phyloP scores from a whole-genome alignment of 2,329 filamentous ascomycete species.

The Ceratocystis variospora region DNA sequence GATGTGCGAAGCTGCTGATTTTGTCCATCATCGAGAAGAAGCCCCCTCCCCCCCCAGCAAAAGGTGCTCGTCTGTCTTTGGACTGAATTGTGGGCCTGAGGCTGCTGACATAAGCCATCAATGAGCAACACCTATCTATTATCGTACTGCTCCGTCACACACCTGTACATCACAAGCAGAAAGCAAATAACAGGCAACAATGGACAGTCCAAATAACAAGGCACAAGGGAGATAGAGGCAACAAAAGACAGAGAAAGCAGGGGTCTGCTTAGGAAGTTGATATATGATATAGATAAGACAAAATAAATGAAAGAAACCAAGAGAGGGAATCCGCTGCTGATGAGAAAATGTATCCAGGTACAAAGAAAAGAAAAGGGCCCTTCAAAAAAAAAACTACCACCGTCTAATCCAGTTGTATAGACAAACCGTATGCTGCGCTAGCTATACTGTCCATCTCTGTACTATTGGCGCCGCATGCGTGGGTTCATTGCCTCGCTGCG shows the following conservation, averaged over 20 bases:
- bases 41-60: too few species aligned
- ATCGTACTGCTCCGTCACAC: background rate
- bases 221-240: slow-evolving; percentile 2
- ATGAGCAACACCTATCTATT: too few species aligned
- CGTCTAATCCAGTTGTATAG: background rate
- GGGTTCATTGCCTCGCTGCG: slow-evolving; percentile 70
- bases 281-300: background rate
- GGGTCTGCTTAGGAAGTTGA: background rate
- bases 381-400: background rate
- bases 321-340: background rate
- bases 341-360: slow-evolving; percentile 2
- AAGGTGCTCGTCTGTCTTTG: too few species aligned
- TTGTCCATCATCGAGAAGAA: too few species aligned
- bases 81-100: slow-evolving; percentile 10
- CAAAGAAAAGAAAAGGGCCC: background rate
- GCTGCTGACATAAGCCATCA: slow-evolving; percentile 14
- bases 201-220: background rate
- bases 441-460: background rate
- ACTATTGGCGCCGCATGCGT: slow-evolving; percentile 46
- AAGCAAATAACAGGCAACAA: too few species aligned
- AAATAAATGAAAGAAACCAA: background rate
- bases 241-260: background rate
- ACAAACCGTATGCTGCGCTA: background rate
- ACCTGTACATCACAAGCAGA: background rate
- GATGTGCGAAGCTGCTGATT: background rate